These are phyloP conservation scores for Trametes punicea DNA, from an alignment of 768 basidiomycete genomes.

Conservation along the genomic window DNA sequence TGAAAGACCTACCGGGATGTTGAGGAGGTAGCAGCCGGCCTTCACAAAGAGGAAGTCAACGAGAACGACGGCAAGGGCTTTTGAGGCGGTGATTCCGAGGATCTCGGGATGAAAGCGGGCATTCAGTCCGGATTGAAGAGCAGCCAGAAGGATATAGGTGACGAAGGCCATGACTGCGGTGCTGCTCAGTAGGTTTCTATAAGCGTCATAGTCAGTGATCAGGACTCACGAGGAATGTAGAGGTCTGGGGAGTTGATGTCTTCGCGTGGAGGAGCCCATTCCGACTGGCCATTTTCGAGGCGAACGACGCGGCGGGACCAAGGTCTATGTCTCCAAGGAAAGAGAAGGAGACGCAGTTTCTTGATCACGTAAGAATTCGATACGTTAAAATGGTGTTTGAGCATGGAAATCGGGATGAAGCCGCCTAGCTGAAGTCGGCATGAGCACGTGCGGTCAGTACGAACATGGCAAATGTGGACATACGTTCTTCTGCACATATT, in stretches of 20 bases:
- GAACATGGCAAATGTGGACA: slow-evolving; percentile 27
- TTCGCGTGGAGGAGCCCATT: slow-evolving; percentile 87
- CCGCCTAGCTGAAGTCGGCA: slow-evolving; percentile 63
- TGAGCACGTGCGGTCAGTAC: slow-evolving; percentile 9
- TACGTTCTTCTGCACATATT: slow-evolving; percentile 94
- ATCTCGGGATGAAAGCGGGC: slow-evolving; percentile 85
- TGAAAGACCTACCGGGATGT: slow-evolving; percentile 45
- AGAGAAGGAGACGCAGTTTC: slow-evolving; percentile 85
- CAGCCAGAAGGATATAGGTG: slow-evolving; percentile 90
- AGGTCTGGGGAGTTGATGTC: slow-evolving; percentile 96
- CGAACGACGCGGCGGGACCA: slow-evolving; percentile 73
- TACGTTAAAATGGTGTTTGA: slow-evolving; percentile 94
- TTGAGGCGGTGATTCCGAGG: slow-evolving; percentile 81
- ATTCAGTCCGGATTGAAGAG: slow-evolving; percentile 78
- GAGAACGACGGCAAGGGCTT: slow-evolving; percentile 79
- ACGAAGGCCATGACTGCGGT: slow-evolving; percentile 87
- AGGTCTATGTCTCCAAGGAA: slow-evolving; percentile 91
- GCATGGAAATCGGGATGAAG: slow-evolving; percentile 66
- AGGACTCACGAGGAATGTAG: slow-evolving; percentile 81
- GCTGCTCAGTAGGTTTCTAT: not conserved
- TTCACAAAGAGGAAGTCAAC: slow-evolving; percentile 89
- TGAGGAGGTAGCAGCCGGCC: slow-evolving; percentile 89
- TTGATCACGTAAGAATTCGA: slow-evolving; percentile 92
- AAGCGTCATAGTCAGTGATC: not conserved
- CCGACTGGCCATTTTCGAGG: slow-evolving; percentile 60